Evolutionary conservation across 2,329 filamentous ascomycete genomes (phyloP).

Genomic region (Trichophaea hybrida): DNA sequence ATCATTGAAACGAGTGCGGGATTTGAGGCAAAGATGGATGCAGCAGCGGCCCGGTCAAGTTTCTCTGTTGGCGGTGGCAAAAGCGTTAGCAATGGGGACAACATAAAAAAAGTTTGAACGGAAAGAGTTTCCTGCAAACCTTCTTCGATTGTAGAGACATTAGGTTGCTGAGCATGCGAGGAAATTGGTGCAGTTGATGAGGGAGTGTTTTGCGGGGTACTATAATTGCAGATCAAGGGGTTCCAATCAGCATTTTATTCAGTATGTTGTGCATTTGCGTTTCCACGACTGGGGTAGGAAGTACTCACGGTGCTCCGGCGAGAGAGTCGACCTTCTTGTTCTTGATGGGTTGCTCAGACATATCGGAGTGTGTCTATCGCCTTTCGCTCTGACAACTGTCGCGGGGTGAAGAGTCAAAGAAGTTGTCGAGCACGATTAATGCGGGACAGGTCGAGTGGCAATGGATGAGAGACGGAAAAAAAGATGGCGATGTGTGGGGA

Average conservation of each 20-base stretch:
- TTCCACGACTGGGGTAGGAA: slow-evolving; percentile 25
- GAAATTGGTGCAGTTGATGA: slow-evolving; percentile 92
- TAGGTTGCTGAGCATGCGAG: slow-evolving; percentile 90
- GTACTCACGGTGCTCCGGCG: slow-evolving; percentile 48
- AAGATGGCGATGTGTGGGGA: slow-evolving; percentile 6
- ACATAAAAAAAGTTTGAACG: slow-evolving; percentile 11
- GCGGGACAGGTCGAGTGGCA: not conserved
- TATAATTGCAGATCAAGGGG: slow-evolving; percentile 33
- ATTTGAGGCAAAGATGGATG: slow-evolving; percentile 89
- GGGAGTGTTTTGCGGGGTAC: slow-evolving; percentile 96
- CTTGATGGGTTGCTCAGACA: slow-evolving; percentile 56
- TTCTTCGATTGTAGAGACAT: slow-evolving; percentile 90
- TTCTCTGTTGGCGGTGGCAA: slow-evolving; percentile 49
- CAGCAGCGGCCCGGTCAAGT: slow-evolving; percentile 70
- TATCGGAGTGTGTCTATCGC: slow-evolving; percentile 28
- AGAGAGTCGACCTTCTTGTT: slow-evolving; percentile 48
- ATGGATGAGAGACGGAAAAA: slow-evolving; percentile 14
- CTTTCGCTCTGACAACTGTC: not conserved
- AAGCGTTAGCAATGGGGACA: not conserved
- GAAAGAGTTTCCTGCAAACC: slow-evolving; percentile 44
- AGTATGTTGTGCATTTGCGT: slow-evolving; percentile 36
- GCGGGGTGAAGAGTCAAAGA: slow-evolving; percentile 4
- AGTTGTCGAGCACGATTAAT: not conserved
- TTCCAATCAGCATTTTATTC: slow-evolving; percentile 29
- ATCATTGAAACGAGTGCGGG: slow-evolving; percentile 93